Base-by-base conservation (phyloP, 352 stramenopile species). In the Plasmopara halstedii region DNA sequence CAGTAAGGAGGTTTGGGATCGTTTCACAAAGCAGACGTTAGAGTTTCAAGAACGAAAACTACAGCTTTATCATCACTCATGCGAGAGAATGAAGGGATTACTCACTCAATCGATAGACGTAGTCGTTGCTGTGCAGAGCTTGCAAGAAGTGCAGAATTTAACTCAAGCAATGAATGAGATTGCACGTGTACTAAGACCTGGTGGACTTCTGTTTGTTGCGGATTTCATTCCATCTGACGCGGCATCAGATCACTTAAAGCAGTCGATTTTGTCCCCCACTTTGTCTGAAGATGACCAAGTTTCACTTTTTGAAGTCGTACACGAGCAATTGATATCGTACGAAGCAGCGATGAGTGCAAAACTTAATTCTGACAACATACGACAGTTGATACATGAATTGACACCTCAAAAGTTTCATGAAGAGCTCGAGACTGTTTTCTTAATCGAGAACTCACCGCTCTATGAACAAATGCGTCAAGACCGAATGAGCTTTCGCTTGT, bases 71-170 rank as follows among this genome's bases (percentile, higher is more conserved):
- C 67, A 85, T 42, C 67, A 85, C 29, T 79, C 61, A 50, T 85
- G 72, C 42, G 77, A 88, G 55, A 63, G 64, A 31, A 78, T 88
- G 64, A 64, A 62, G 22, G 61, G 65, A 3, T 53, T 85, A 10
- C 56, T 67, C 10, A 64, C 70, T 0, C 44, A 60, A 37, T 88
- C 77, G 8, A 56, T 86, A 7, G 73, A 88, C 39, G 42, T 85
- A 10, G 68, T 64, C 3, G 62, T 67, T 0, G 64, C 49, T 1
- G 77, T 86, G 17, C 77, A 88, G 49, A 72, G 67, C 35, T 64
- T 88, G 8, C 77, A 88, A 38, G 77, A 88, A 23, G 68, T 88
- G 33, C 52, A 67, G 36, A 53, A 79, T 37, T 41, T 84, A 6
- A 35, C 47, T 6, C 45, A 48, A 13, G 73, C 72, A 0, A 39